Evolutionary conservation across 805 yeast genomes (phyloP).

Genomic region (Candida sonorensis): DNA sequence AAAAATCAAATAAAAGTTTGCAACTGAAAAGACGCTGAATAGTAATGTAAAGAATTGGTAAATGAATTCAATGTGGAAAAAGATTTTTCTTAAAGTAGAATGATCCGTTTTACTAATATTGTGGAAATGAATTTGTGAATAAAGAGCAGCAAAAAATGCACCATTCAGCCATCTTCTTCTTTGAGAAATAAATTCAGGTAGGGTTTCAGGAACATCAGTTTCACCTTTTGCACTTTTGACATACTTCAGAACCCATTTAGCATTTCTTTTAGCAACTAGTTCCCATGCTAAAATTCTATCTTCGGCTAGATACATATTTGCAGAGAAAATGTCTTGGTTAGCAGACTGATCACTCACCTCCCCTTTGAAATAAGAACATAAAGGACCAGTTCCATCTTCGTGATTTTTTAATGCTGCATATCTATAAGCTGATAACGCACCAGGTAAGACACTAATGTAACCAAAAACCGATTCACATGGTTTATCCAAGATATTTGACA

Average conservation of each 20-base stretch:
- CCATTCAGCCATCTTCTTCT: conserved; percentile 99
- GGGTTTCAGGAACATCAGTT: conserved; percentile 92
- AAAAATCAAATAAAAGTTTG: conserved; percentile 88
- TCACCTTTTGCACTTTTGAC: conserved; percentile 93
- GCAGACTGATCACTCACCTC: conserved; percentile 40
- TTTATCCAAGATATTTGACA: conserved; percentile 93
- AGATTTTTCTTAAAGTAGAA: conserved; percentile 68
- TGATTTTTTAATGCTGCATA: conserved; percentile 80
- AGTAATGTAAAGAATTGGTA: conserved; percentile 76
- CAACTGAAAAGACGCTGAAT: conserved; percentile 88
- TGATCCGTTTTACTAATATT: conserved; percentile 89
- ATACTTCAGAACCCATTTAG: conserved; percentile 85
- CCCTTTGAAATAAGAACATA: conserved; percentile 84
- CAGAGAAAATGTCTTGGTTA: conserved; percentile 72
- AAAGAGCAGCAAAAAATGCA: conserved; percentile 93
- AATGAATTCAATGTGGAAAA: conserved; percentile 79
- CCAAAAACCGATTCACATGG: conserved; percentile 92
- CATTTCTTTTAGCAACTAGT: conserved; percentile 75
- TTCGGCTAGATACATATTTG: conserved; percentile 96
- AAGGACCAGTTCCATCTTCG: conserved; percentile 89
- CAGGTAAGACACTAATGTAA: conserved; percentile 88
- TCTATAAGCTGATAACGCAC: conserved; percentile 92
- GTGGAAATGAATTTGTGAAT: conserved; percentile 76
- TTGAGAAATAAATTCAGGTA: conserved; percentile 92
- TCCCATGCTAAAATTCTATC: conserved; percentile 97